Evolutionary conservation across 352 stramenopile genomes (phyloP), one percentile per base, ranked within the genome.

Genomic region (Pythium dissimile): DNA sequence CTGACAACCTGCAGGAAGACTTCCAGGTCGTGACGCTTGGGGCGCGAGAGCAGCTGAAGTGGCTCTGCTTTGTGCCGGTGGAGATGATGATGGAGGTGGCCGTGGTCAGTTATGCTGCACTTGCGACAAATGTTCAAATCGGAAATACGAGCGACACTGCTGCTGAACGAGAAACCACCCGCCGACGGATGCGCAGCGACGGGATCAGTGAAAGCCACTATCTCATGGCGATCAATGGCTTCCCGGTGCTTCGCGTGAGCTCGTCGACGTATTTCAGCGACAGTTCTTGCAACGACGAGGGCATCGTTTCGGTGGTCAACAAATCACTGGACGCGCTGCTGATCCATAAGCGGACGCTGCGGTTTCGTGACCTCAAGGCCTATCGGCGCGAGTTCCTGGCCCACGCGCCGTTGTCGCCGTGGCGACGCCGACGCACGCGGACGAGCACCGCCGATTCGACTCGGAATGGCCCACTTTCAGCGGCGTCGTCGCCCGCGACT

Each of bases 31-130:
- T 79, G 23, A 76, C 64, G 16, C 26, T 79, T 13, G 8, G 18
- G 6, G 43, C 35, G 12, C 30, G 42, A 1, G 71, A 67, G 16
- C 66, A 71, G 27, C 62, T 69, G 24, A 67, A 56, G 51, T 74
- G 55, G 49, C 49, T 79, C 21, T 63, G 54, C 37, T 73, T 79
- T 20, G 56, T 64, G 18, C 57, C 59, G 0, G 38, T 59, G 9
- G 67, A 79, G 47, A 45, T 71, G 38, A 79, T 79, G 71, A 66
- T 79, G 61, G 67, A 79, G 44, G 71, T 74, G 18, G 57, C 67
- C 7, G 62, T 56, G 1, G 67, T 79, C 18, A 70, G 70, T 41
- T 73, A 71, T 31, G 61, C 67, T 15, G 50, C 59, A 16, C 42
- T 61, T 0, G 57, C 59, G 8, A 63, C 34, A 13, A 41, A 23